Evolutionary conservation across 176 grass and related monocot genomes (phyloP).

Genomic region (Tillandsia leiboldiana): DNA sequence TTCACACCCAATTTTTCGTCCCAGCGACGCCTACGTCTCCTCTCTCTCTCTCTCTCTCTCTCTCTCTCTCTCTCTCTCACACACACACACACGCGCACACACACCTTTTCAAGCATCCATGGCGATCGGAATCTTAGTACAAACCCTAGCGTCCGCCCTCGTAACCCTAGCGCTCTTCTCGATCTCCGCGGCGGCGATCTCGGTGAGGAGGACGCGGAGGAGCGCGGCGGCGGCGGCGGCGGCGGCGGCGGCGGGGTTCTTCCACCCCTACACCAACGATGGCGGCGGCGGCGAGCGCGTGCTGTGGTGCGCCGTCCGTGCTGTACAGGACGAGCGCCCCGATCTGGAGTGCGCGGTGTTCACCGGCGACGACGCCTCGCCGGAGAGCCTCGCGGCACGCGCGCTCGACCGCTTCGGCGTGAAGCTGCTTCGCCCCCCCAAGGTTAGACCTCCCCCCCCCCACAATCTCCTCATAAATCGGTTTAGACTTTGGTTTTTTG

Average conservation of each 20-base stretch:
- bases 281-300: slow-evolving; percentile 86
- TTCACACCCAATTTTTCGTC: no score
- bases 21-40: no score
- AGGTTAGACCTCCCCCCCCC: slow-evolving; percentile 26
- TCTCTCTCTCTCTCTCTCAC: no score
- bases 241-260: slow-evolving; percentile 38
- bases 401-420: slow-evolving; percentile 74
- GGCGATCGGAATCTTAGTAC: slow-evolving; percentile 33
- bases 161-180: slow-evolving; percentile 1
- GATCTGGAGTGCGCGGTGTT: slow-evolving; percentile 55
- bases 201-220: background rate
- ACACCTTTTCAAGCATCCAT: slow-evolving; percentile 17
- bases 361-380: slow-evolving; percentile 73
- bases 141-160: slow-evolving; percentile 21
- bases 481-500: background rate
- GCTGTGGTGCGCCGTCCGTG: slow-evolving; percentile 84
- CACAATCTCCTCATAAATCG: background rate
- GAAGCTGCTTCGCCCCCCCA: slow-evolving; percentile 44
- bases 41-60: no score
- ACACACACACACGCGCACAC: no score
- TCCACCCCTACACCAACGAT: slow-evolving; percentile 95
- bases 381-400: slow-evolving; percentile 36
- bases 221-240: slow-evolving; percentile 26
- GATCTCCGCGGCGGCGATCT: slow-evolving; percentile 9
- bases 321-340: slow-evolving; percentile 59